phyloP scores from a whole-genome alignment of 768 basidiomycete genomes.

The Lactifluus hygrophoroides region DNA sequence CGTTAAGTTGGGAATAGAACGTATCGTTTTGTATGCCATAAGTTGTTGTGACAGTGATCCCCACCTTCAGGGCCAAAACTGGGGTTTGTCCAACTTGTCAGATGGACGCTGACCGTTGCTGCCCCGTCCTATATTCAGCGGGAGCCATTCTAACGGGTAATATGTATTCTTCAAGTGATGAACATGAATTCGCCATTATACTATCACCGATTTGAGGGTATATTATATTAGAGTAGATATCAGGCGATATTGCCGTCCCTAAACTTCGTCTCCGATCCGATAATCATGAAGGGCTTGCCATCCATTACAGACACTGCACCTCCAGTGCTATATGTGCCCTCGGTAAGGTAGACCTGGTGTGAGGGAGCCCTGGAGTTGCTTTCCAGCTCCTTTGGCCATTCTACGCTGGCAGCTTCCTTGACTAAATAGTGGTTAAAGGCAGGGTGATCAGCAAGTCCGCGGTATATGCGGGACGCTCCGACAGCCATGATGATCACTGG shows the following conservation, averaged over 20 bases:
- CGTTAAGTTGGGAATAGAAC: neutral
- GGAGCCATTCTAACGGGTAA: no score
- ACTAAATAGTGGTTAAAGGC: neutral
- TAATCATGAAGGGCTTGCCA: neutral
- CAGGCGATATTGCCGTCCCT: neutral
- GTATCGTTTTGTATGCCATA: no score
- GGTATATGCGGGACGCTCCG: conserved; percentile 12
- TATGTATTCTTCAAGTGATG: no score
- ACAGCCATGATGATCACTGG: conserved; percentile 8
- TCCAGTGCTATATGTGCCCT: neutral
- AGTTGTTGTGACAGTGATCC: neutral
- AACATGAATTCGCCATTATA: no score
- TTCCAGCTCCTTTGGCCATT: neutral
- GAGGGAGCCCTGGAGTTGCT: neutral
- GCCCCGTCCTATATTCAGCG: no score
- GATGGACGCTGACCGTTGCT: no score
- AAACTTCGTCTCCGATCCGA: neutral
- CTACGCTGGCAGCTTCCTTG: neutral
- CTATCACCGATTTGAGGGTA: neutral
- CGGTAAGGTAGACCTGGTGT: neutral
- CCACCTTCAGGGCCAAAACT: neutral
- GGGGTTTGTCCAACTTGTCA: no score
- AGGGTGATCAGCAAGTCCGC: conserved; percentile 4
- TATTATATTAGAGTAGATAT: neutral
- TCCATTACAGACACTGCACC: neutral